A percentile compares a stretch with the other conserved stretches of the same genome.
These are phyloP conservation scores for Penicillium malachiteum DNA, from an alignment of 495 filamentous ascomycete species.

Conservation along the genomic window DNA sequence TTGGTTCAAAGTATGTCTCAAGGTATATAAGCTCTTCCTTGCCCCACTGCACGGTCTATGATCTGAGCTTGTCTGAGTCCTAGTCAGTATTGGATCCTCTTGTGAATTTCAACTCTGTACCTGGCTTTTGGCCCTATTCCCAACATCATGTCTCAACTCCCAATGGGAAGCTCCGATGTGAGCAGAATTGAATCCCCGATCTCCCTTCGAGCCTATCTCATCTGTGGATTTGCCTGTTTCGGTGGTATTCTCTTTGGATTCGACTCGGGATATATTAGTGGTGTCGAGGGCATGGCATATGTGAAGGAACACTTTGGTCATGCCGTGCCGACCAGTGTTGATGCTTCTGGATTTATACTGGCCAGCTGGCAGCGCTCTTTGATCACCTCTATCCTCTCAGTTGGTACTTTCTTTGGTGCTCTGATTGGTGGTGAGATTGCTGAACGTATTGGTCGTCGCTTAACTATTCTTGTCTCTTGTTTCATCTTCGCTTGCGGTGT, in stretches of 20 bases:
- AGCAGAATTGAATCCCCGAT: slow-evolving; percentile 55
- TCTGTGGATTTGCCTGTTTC: slow-evolving; percentile 57
- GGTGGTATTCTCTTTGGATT: slow-evolving; percentile 54
- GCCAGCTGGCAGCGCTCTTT: slow-evolving; percentile 41
- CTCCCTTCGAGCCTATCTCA: slow-evolving; percentile 57
- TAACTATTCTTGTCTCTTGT: slow-evolving; percentile 58
- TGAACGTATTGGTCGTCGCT: slow-evolving; percentile 63
- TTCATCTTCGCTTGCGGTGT: slow-evolving; percentile 60
- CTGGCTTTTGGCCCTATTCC: no score
- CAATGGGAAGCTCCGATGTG: no score
- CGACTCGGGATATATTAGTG: slow-evolving; percentile 54
- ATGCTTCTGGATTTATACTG: background rate
- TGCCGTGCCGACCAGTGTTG: no score
- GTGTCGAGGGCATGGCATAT: slow-evolving; percentile 53
- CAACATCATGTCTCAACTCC: no score
- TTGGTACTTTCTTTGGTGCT: slow-evolving; percentile 72
- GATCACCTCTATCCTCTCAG: slow-evolving; percentile 70
- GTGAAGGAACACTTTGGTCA: slow-evolving; percentile 21
- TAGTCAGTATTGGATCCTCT: no score
- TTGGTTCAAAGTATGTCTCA: no score
- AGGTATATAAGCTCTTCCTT: no score
- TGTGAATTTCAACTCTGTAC: no score
- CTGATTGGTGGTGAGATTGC: slow-evolving; percentile 65
- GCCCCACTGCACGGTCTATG: no score
- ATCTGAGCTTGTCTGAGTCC: no score